These are phyloP conservation scores for Ogataea angusta DNA, from an alignment of 805 yeast species.

Conservation along the genomic window DNA sequence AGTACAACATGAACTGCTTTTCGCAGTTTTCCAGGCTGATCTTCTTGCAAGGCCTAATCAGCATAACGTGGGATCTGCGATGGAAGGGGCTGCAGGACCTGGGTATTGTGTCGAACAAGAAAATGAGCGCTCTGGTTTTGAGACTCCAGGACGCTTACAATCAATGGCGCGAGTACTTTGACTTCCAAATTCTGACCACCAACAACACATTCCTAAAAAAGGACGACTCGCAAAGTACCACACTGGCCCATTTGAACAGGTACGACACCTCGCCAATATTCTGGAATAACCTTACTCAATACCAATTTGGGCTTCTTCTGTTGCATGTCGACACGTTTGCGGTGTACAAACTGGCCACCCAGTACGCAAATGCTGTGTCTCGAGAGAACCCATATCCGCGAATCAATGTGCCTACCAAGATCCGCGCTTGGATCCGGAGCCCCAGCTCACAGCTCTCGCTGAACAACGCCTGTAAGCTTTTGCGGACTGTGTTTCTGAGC, in stretches of 20 bases:
- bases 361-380: background rate
- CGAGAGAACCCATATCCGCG: slow-evolving; percentile 1
- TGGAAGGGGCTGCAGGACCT: slow-evolving; percentile 29
- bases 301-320: slow-evolving; percentile 14
- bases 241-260: slow-evolving; percentile 22
- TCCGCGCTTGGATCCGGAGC: slow-evolving; percentile 14
- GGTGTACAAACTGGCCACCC: slow-evolving; percentile 8
- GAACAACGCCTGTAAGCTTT: slow-evolving; percentile 28
- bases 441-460: slow-evolving; percentile 12
- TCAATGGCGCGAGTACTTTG: slow-evolving; percentile 38
- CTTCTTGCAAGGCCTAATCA: slow-evolving; percentile 34
- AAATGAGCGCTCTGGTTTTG: slow-evolving; percentile 28
- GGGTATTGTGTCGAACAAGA: slow-evolving; percentile 34
- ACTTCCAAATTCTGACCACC: slow-evolving; percentile 28
- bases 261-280: slow-evolving; percentile 35
- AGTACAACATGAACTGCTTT: slow-evolving; percentile 35
- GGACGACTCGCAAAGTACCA: background rate
- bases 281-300: slow-evolving; percentile 25
- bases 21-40: slow-evolving; percentile 37
- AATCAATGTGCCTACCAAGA: slow-evolving; percentile 1
- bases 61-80: slow-evolving; percentile 14
- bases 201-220: slow-evolving; percentile 5
- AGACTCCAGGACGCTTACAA: slow-evolving; percentile 33
- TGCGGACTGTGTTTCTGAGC: slow-evolving; percentile 26
- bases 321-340: slow-evolving; percentile 10